Percentiles rank a stretch among this genome's conserved stretches.
Conservation (phyloP, 371 early-diverging fungal genomes). For the Mucor irregularis region DNA sequence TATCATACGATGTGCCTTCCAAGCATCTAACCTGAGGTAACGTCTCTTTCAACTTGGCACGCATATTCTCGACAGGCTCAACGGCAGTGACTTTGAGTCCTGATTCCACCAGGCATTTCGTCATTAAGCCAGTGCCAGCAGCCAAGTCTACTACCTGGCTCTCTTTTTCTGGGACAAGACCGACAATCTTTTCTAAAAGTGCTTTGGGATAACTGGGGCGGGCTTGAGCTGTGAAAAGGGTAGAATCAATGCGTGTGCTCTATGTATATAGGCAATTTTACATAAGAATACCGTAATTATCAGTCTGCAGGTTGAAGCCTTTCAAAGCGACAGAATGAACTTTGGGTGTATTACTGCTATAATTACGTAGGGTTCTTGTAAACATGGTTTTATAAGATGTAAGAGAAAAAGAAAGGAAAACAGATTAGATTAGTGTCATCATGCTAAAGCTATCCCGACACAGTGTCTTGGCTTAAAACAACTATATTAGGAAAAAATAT, state of each 20-base stretch:
- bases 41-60: constrained; percentile 20
- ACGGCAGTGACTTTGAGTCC: constrained; percentile 37
- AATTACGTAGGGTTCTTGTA: no score
- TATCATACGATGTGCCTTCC: constrained; percentile 40
- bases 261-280: neutral
- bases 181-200: constrained; percentile 16
- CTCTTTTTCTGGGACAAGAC: constrained; percentile 10
- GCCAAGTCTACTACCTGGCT: constrained; percentile 33
- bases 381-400: no score
- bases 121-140: constrained; percentile 42
- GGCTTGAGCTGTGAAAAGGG: constrained; percentile 22
- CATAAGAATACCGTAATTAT: constrained; percentile 5
- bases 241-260: no score
- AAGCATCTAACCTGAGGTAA: constrained; percentile 17
- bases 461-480: no score
- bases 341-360: neutral
- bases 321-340: constrained; percentile 6
- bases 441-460: no score
- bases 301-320: constrained; percentile 6
- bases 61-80: constrained; percentile 51
- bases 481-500: no score
- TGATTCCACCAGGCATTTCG: constrained; percentile 19
- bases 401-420: no score
- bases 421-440: no score
- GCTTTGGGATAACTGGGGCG: constrained; percentile 33